These are phyloP conservation scores for Chloranthus sessilifolius DNA, from an alignment of 164 flowering plant genomes.

Conservation along the genomic window DNA sequence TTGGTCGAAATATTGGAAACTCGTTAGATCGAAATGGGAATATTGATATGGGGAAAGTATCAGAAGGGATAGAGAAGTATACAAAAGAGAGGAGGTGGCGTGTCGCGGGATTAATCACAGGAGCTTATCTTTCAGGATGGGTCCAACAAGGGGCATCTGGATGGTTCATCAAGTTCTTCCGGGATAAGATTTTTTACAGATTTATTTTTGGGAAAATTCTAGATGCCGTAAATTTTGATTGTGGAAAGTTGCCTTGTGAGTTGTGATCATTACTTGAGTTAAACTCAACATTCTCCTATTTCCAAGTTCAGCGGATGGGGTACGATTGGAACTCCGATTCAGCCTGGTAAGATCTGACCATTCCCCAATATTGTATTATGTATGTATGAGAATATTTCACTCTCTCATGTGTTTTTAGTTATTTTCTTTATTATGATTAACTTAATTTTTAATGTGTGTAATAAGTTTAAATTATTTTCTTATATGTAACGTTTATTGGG, in stretches of 20 bases:
- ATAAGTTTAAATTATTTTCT: no score
- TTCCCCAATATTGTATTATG: background rate
- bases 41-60: background rate
- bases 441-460: no score
- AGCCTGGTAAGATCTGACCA: background rate
- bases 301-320: background rate
- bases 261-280: no score
- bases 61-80: constrained; percentile 9
- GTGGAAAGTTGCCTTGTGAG: background rate
- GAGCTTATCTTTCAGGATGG: constrained; percentile 16
- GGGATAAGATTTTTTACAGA: background rate
- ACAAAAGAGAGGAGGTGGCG: constrained; percentile 21
- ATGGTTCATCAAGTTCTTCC: constrained; percentile 1
- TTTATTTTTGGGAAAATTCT: background rate
- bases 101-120: constrained; percentile 5
- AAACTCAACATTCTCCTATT: no score
- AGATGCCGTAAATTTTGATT: background rate
- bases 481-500: no score
- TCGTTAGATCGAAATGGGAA: background rate
- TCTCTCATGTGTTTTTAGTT: background rate
- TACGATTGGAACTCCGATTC: background rate
- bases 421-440: constrained; percentile 14
- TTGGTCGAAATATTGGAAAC: constrained; percentile 14
- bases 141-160: constrained; percentile 12
- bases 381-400: no score